These are phyloP conservation scores for Lenzites betulinus DNA, from an alignment of 768 basidiomycete species.

Conservation along the genomic window DNA sequence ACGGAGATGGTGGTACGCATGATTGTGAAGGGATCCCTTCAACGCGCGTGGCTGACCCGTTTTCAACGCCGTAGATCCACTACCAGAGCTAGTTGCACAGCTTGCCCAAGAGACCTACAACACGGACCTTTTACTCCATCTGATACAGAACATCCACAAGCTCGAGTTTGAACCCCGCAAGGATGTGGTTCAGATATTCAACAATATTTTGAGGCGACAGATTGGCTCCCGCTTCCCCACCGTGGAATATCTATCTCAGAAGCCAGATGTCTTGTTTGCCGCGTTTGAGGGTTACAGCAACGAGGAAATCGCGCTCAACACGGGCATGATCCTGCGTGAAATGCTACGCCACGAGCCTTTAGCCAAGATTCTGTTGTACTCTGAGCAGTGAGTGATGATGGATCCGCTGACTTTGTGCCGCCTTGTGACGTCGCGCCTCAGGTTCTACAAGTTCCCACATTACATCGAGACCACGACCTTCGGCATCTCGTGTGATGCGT, in stretches of 20 bases:
- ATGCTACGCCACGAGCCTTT: conserved; percentile 94
- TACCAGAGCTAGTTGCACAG: conserved; percentile 90
- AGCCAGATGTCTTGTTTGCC: conserved; percentile 78
- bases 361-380: conserved; percentile 86
- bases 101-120: conserved; percentile 95
- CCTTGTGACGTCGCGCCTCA: conserved; percentile 35
- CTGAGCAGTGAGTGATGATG: conserved; percentile 76
- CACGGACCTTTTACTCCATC: conserved; percentile 79
- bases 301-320: conserved; percentile 95
- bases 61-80: conserved; percentile 55
- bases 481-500: conserved; percentile 97
- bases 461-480: conserved; percentile 98
- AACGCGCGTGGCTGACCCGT: conserved; percentile 3
- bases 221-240: conserved; percentile 96
- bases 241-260: conserved; percentile 86
- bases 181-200: conserved; percentile 85
- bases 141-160: conserved; percentile 79
- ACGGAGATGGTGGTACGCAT: conserved; percentile 80
- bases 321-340: conserved; percentile 96
- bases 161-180: conserved; percentile 95
- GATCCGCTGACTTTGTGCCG: not conserved
- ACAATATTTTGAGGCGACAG: conserved; percentile 85
- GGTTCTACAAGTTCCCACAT: conserved; percentile 95
- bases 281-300: conserved; percentile 92
- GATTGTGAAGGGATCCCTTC: not conserved